Conservation (phyloP, 306 rosid species). For the Lablab purpureus region DNA sequence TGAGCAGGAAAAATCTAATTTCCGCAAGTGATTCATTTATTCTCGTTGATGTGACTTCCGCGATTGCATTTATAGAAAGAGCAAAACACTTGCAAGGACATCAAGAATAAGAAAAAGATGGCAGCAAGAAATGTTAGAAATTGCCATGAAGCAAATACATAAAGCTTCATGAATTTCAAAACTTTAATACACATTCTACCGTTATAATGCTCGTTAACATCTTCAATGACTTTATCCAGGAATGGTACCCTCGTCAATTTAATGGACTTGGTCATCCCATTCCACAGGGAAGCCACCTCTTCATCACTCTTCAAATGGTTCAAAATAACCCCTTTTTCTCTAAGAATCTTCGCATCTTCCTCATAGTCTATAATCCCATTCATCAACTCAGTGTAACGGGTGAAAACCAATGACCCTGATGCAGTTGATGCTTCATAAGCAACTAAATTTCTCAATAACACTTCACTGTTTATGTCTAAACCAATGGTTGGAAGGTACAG, state of each 20-base stretch:
- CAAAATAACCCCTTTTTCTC: constrained; percentile 70
- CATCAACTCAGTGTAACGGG: constrained; percentile 83
- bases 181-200: constrained; percentile 67
- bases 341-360: constrained; percentile 77
- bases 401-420: constrained; percentile 70
- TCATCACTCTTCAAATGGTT: constrained; percentile 80
- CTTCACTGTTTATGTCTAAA: constrained; percentile 66
- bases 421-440: constrained; percentile 84
- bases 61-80: constrained; percentile 49
- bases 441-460: constrained; percentile 70
- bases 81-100: constrained; percentile 55
- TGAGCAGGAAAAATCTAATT: background rate
- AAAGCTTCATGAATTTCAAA: constrained; percentile 57
- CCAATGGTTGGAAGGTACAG: constrained; percentile 68
- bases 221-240: constrained; percentile 85
- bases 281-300: constrained; percentile 77
- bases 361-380: constrained; percentile 84
- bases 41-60: constrained; percentile 3
- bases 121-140: constrained; percentile 66
- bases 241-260: constrained; percentile 78
- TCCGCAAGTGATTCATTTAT: constrained; percentile 18
- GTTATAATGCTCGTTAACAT: constrained; percentile 69
- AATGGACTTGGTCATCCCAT: constrained; percentile 88
- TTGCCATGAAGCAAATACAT: constrained; percentile 77
- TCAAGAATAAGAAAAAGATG: constrained; percentile 60